Conservation (phyloP, 2,329 filamentous ascomycete genomes). For the Proliferodiscus dingleyae region DNA sequence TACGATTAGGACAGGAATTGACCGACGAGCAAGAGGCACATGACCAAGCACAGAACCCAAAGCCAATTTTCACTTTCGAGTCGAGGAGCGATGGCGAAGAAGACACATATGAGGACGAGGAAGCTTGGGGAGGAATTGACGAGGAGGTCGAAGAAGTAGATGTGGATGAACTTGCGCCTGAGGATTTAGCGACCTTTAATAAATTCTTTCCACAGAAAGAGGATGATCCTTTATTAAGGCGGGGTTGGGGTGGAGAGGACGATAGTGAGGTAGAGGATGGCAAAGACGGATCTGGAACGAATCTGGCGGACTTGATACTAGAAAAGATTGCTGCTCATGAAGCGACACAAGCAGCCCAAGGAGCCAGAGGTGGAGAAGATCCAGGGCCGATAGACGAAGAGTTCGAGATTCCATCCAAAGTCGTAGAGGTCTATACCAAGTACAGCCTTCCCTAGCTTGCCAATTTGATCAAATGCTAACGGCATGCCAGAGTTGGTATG, state of each 20-base stretch:
- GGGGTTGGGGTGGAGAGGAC: constrained; percentile 31
- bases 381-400: constrained; percentile 61
- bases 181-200: constrained; percentile 85
- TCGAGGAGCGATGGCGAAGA: constrained; percentile 61
- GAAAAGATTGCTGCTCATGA: constrained; percentile 93
- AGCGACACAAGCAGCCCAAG: constrained; percentile 54
- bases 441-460: constrained; percentile 34
- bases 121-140: constrained; percentile 76
- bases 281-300: constrained; percentile 55
- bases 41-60: constrained; percentile 39
- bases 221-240: constrained; percentile 39
- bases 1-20: constrained; percentile 84
- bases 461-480: constrained; percentile 8
- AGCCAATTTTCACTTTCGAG: constrained; percentile 74
- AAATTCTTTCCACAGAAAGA: constrained; percentile 77
- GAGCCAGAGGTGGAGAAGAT: constrained; percentile 25
- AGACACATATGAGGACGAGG: constrained; percentile 48
- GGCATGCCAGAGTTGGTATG: constrained; percentile 62
- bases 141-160: constrained; percentile 64
- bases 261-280: constrained; percentile 35
- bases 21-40: constrained; percentile 71
- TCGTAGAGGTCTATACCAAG: constrained; percentile 92
- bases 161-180: constrained; percentile 64
- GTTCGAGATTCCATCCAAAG: constrained; percentile 82
- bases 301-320: constrained; percentile 88